Evolutionary conservation across 2,329 filamentous ascomycete species (phyloP).

Genomic region (Cladosporium oxysporum): DNA sequence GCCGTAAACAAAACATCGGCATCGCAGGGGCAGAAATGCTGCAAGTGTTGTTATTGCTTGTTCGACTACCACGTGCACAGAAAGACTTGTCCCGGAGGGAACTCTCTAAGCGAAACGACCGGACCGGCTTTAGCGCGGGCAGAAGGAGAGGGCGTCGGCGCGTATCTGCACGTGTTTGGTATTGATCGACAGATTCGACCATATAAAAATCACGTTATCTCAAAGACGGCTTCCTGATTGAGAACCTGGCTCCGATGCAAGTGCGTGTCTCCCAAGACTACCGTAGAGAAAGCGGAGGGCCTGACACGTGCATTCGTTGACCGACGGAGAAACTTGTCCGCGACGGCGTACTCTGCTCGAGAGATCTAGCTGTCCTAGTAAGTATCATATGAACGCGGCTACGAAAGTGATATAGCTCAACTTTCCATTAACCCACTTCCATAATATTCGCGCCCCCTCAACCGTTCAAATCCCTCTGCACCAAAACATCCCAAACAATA

Average conservation of each 20-base stretch:
- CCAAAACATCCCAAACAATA: constrained; percentile 28
- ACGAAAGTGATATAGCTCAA: neutral
- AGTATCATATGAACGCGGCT: neutral
- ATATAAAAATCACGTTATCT: neutral
- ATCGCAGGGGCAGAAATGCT: neutral
- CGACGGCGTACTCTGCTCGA: neutral
- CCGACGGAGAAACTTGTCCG: neutral
- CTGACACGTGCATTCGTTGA: neutral
- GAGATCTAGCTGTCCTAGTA: neutral
- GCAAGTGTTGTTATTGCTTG: neutral
- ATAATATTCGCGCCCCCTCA: neutral
- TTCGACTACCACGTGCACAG: neutral
- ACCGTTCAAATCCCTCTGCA: constrained; percentile 13
- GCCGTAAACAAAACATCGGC: neutral
- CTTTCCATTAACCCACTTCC: neutral
- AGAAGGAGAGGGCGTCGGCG: neutral
- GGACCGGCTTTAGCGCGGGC: neutral
- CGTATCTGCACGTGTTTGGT: neutral
- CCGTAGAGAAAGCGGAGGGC: neutral
- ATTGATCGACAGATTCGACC: neutral
- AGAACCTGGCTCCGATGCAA: neutral
- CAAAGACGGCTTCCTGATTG: neutral
- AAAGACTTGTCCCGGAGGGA: neutral
- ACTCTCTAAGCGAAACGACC: constrained; percentile 6
- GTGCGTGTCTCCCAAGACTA: neutral